Evolutionary conservation across 371 early-diverging fungal species (phyloP), one percentile per base, ranked within the genome.

Genomic region (Smittium culicis): DNA sequence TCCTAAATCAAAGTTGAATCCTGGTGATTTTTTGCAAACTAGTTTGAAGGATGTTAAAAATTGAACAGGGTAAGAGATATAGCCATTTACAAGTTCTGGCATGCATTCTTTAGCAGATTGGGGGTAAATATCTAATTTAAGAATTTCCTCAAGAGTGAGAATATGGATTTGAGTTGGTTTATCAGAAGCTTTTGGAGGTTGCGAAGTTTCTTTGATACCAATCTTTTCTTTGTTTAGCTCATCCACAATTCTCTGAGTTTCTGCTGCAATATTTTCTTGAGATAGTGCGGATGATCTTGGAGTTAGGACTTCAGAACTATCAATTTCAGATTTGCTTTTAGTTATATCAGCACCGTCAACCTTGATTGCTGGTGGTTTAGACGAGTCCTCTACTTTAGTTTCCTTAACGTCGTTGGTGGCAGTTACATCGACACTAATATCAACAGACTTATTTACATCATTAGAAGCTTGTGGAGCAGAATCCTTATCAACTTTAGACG

Each of bases 41-140:
- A 77, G 75, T 73, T 79, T 79, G 78, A 93, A 92, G 67, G 83
- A 85, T 78, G 88, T 76, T 77, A 96, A 81, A 75, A 93, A 96
- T 64, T 79, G 83, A 66, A 81, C 80, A 28, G 78, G 78, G 54
- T 78, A 77, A 35, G 71, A 68, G 25, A 77, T 77, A 57, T 70
- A 71, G 32, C 65, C 65, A 35, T 64, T 64, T 45, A n/a, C 61
- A 73, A 1, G 70, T 72, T 28, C 72, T 69, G 25, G 57, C 61
- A 3, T 70, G 71, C 29, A 66, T 62, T 20, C 30, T 62, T 14
- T 20, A 8, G 20, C 72, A 66, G 61, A 58, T 67, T 1, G 55
- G 30, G 66, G 71, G 69, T 27, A 68, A 29, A 64, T 73, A 73
- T 11, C 74, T 58, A 24, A 71, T 63, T 62, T 71, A 68, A 56